Conservation (phyloP, 163 green algal genomes). For the Chloromonas sp. region DNA sequence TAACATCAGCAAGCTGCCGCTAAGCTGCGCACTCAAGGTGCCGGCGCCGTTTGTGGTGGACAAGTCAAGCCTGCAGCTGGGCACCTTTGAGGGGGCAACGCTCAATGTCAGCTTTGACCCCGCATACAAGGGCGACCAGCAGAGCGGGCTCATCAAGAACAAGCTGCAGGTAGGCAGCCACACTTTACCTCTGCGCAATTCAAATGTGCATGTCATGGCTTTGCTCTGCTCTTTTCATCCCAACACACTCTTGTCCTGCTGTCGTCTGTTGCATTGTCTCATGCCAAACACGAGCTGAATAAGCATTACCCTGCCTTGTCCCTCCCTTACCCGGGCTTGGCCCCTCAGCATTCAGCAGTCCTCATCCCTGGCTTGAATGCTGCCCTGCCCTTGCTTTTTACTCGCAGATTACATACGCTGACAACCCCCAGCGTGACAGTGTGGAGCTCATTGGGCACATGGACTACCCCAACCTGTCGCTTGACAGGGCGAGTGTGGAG, state of each 20-base stretch:
- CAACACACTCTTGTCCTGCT: too few relatives aligned
- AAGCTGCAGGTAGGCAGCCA: conserved; percentile 55
- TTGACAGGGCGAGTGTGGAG: conserved; percentile 38
- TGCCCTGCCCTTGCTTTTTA: too few relatives aligned
- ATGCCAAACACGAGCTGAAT: too few relatives aligned
- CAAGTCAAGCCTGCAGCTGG: conserved; percentile 34
- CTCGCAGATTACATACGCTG: conserved; percentile 38
- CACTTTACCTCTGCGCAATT: conserved; percentile 28
- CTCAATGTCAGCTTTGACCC: conserved; percentile 62
- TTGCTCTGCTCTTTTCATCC: too few relatives aligned
- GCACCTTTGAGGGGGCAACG: conserved; percentile 42
- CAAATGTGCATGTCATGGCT: too few relatives aligned
- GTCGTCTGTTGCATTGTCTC: too few relatives aligned
- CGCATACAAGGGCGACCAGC: conserved; percentile 40
- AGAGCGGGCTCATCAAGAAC: conserved; percentile 29
- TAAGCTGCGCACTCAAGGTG: conserved; percentile 45
- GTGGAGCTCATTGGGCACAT: conserved; percentile 61
- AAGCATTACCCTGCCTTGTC: too few relatives aligned
- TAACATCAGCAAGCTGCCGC: conserved; percentile 62
- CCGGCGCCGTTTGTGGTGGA: conserved; percentile 55
- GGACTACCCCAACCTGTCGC: conserved; percentile 66
- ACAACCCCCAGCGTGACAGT: conserved; percentile 62
- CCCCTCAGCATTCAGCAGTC: too few relatives aligned
- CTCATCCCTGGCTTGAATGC: too few relatives aligned
- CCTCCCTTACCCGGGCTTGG: too few relatives aligned